A percentile compares a stretch with the other conserved stretches of the same genome.
Conservation (phyloP, 805 yeast genomes). For the Candida golubevii region DNA sequence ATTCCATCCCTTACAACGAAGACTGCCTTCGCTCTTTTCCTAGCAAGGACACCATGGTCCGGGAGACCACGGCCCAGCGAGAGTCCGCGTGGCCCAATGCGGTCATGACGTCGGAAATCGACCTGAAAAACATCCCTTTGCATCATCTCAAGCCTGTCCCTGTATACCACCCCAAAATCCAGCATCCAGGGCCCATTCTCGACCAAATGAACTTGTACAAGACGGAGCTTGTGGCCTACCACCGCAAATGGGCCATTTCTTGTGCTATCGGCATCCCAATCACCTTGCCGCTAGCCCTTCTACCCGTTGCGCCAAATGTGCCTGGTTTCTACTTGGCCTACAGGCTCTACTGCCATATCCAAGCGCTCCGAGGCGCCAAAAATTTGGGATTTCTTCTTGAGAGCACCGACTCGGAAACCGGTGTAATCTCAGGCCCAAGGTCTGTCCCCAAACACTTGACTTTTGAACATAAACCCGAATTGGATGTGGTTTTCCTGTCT, state of each 20-base stretch:
- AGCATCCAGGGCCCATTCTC: slow-evolving; percentile 27
- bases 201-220: slow-evolving; percentile 42
- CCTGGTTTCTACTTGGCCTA: slow-evolving; percentile 87
- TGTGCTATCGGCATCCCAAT: slow-evolving; percentile 67
- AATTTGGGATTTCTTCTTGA: slow-evolving; percentile 57
- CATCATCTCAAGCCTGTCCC: slow-evolving; percentile 38
- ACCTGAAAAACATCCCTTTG: slow-evolving; percentile 16
- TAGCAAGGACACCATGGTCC: slow-evolving; percentile 52
- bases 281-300: slow-evolving; percentile 70
- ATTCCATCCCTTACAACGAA: slow-evolving; percentile 76
- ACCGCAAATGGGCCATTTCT: slow-evolving; percentile 49
- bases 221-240: slow-evolving; percentile 44
- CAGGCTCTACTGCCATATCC: slow-evolving; percentile 78
- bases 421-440: slow-evolving; percentile 4
- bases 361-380: slow-evolving; percentile 69
- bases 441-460: slow-evolving; percentile 9
- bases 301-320: slow-evolving; percentile 87
- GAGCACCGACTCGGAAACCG: not conserved
- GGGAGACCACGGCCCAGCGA: slow-evolving; percentile 38
- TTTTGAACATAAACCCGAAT: slow-evolving; percentile 11
- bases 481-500: slow-evolving; percentile 14
- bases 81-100: slow-evolving; percentile 7
- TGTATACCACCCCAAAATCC: slow-evolving; percentile 36
- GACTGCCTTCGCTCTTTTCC: slow-evolving; percentile 74
- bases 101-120: slow-evolving; percentile 14